These are phyloP conservation scores for Talaromyces borbonicus DNA, from an alignment of 495 filamentous ascomycete genomes.

Conservation along the genomic window DNA sequence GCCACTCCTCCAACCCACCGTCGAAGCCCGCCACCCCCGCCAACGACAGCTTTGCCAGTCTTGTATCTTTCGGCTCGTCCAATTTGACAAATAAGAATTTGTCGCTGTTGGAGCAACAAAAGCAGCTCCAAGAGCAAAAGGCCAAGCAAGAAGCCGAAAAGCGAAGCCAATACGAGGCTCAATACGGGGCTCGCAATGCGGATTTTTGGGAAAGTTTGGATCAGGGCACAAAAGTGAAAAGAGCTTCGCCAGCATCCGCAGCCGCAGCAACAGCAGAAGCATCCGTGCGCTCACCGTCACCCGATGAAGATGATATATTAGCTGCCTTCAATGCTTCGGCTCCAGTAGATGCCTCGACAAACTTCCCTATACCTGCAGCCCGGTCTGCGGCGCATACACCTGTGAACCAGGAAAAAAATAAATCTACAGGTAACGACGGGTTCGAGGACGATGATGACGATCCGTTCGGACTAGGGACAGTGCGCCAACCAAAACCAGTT, in stretches of 20 bases:
- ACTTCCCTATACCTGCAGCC: constrained; percentile 43
- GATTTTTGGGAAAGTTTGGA: constrained; percentile 62
- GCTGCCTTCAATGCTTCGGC: constrained; percentile 52
- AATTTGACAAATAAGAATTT: constrained; percentile 57
- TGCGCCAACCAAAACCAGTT: constrained; percentile 35
- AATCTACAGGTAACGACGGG: background rate
- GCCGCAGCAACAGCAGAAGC: constrained; percentile 31
- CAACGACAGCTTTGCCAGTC: constrained; percentile 80
- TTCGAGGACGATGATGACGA: constrained; percentile 52
- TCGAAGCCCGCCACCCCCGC: constrained; percentile 52
- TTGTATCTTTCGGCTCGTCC: constrained; percentile 66
- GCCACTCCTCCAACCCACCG: constrained; percentile 29
- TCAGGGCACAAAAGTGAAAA: constrained; percentile 38
- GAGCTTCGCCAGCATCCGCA: constrained; percentile 15
- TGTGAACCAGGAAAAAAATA: background rate
- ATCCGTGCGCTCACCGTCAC: constrained; percentile 24
- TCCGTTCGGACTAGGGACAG: constrained; percentile 73
- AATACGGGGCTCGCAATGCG: constrained; percentile 56
- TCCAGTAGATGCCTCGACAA: constrained; percentile 50
- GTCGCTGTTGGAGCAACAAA: constrained; percentile 77
- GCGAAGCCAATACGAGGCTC: constrained; percentile 54
- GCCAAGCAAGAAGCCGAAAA: constrained; percentile 64
- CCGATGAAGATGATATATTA: constrained; percentile 50
- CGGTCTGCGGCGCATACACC: constrained; percentile 7
- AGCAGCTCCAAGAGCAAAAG: constrained; percentile 67